phyloP scores from a whole-genome alignment of 257 asterid genomes.

The Solanum sitiens region DNA sequence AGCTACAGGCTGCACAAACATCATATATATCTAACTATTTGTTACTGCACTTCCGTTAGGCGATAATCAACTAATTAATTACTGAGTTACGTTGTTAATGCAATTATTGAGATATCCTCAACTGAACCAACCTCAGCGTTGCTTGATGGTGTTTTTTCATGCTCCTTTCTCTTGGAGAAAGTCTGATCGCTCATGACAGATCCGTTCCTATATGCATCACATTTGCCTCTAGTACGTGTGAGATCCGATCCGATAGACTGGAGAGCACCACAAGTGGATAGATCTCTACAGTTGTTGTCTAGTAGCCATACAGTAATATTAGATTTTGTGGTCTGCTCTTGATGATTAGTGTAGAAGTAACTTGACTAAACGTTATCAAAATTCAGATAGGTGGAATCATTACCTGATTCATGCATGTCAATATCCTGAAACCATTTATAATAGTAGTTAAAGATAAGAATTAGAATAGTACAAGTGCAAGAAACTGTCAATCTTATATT shows the following conservation, averaged over 20 bases:
- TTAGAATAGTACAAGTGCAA: background rate
- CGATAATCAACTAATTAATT: background rate
- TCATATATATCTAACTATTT: background rate
- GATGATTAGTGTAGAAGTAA: background rate
- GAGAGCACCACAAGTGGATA: slow-evolving; percentile 84
- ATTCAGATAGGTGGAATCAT: slow-evolving; percentile 10
- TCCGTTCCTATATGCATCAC: slow-evolving; percentile 27
- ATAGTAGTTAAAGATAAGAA: background rate
- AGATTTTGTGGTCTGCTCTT: background rate
- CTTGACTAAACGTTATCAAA: background rate
- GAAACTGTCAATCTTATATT: background rate
- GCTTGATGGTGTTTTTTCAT: slow-evolving; percentile 64
- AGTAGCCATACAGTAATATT: background rate
- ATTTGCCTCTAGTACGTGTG: slow-evolving; percentile 56
- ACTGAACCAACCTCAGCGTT: slow-evolving; percentile 40
- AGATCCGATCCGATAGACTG: slow-evolving; percentile 85
- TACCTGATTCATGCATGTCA: slow-evolving; percentile 34
- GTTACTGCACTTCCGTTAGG: background rate
- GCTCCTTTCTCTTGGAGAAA: slow-evolving; percentile 34
- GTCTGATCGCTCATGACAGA: slow-evolving; percentile 41
- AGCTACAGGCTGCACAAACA: slow-evolving; percentile 53
- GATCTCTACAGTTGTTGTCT: slow-evolving; percentile 43
- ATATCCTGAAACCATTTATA: slow-evolving; percentile 31
- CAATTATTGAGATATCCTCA: background rate
- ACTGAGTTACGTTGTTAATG: background rate